phyloP scores from a whole-genome alignment of 73 alveolate genomes.

The Tetrahymena elliotti region DNA sequence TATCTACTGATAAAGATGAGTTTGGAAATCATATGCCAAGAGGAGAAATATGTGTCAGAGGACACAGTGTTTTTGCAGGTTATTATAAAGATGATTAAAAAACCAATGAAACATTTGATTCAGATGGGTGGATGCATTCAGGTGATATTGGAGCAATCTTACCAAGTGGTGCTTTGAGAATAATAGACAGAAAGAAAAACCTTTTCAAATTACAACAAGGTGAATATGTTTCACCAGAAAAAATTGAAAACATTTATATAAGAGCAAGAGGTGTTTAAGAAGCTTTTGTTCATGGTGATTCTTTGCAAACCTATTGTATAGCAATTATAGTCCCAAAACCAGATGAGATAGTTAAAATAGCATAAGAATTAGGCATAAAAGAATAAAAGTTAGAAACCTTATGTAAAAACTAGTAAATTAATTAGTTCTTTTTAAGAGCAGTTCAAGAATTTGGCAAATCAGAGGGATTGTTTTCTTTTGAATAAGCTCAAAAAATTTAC shows the following conservation, averaged over 20 bases:
- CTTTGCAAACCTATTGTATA: slow-evolving; percentile 56
- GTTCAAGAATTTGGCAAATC: neutral
- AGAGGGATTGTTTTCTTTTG: neutral
- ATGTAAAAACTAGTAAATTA: neutral
- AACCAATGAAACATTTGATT: slow-evolving; percentile 71
- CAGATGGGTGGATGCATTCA: slow-evolving; percentile 86
- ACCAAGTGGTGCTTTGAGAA: slow-evolving; percentile 78
- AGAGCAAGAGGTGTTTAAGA: slow-evolving; percentile 63
- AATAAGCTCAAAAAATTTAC: neutral
- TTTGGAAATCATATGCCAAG: slow-evolving; percentile 67
- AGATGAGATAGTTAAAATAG: slow-evolving; percentile 50
- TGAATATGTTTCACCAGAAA: slow-evolving; percentile 97
- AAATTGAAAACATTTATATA: slow-evolving; percentile 70
- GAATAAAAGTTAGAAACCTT: neutral
- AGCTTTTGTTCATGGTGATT: slow-evolving; percentile 88
- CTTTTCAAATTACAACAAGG: slow-evolving; percentile 94
- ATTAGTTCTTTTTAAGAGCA: neutral
- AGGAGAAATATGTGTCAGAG: slow-evolving; percentile 94
- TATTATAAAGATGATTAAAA: slow-evolving; percentile 65
- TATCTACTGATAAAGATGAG: slow-evolving; percentile 51
- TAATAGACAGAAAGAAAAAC: slow-evolving; percentile 96
- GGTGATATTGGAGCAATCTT: slow-evolving; percentile 81
- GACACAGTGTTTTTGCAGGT: slow-evolving; percentile 75
- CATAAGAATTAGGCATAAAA: neutral
- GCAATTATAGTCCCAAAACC: slow-evolving; percentile 76